Evolutionary conservation across 768 basidiomycete genomes (phyloP).

Genomic region (Psilocybe tampanensis): DNA sequence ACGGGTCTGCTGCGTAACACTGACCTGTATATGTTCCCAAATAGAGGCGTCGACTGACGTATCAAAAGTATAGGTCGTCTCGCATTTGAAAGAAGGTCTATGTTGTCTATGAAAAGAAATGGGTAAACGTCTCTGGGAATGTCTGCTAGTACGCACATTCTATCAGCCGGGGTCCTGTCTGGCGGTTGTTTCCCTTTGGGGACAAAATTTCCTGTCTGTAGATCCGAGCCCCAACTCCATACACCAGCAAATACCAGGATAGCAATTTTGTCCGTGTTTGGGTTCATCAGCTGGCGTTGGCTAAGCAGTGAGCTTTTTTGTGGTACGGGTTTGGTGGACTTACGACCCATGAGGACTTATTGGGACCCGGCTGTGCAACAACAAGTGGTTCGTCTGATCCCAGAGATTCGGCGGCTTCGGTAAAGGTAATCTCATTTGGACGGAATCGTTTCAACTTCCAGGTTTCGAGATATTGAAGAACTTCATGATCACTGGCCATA

Average conservation of each 20-base stretch:
- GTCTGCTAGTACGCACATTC: slow-evolving; percentile 1
- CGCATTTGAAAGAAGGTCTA: neutral
- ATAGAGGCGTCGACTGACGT: neutral
- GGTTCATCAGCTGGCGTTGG: neutral
- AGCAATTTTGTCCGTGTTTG: neutral
- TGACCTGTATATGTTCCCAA: neutral
- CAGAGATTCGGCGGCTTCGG: neutral
- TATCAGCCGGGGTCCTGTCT: neutral
- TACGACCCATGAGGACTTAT: slow-evolving; percentile 5
- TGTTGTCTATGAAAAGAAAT: neutral
- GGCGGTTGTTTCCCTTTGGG: slow-evolving; percentile 2
- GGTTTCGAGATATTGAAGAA: too few species aligned
- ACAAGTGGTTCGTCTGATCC: neutral
- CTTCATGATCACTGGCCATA: too few species aligned
- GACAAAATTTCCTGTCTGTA: slow-evolving; percentile 11
- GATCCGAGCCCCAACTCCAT: neutral
- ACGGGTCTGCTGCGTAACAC: too few species aligned
- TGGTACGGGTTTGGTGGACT: too few species aligned
- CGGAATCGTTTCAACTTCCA: slow-evolving; percentile 1
- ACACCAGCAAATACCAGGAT: slow-evolving; percentile 1
- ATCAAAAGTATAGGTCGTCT: slow-evolving; percentile 6
- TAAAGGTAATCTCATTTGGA: neutral
- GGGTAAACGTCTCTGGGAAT: too few species aligned
- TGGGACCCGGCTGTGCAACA: neutral
- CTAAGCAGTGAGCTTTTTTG: too few species aligned